Evolutionary conservation across 768 basidiomycete genomes (phyloP), one percentile per base, ranked within the genome.

Genomic region (Jaapia argillacea): DNA sequence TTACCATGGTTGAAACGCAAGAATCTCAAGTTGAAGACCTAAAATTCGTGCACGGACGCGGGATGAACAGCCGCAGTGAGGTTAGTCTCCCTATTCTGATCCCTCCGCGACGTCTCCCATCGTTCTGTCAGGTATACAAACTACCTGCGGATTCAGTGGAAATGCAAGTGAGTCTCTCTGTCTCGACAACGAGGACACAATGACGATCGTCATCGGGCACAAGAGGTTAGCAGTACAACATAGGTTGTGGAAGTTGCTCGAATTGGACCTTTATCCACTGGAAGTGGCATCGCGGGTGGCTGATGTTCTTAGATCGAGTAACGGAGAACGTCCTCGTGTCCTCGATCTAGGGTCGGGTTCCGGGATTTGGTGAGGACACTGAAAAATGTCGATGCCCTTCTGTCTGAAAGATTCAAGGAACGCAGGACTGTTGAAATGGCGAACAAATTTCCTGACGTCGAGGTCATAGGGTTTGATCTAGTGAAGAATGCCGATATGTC

Each of bases 281-380:
- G 40, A 36, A 4, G 33, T 54, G 20, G 33, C 31, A 21, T 24
- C 47, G 20, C 45, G 43, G 6, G 49, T 57, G 3, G 38, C 55
- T 14, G 22, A 42, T 13, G 42, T 49, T 12, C 43, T 56, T 25
- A 23, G 22, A 14, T 36, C 33, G 25, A 31, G 27, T 5, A 42
- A 50, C 39, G 27, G 27, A n/a, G 18, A 36, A 21, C 21, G 24
- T 18, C 41, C 55, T 7, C 39, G 40, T n/a, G 45, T 61, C 14
- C 45, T 59, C 23, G 59, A 61, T 33, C 46, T 61, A 16, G 59
- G 59, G 4, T 59, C 57, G 16, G 58, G 59, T 7, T 58, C 58
- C 18, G 59, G 54, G 18, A 55, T 57, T n/a, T n/a, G n/a, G n/a
- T n/a, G n/a, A n/a, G n/a, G n/a, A n/a, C n/a, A n/a, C n/a, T n/a